Conservation (phyloP, 352 stramenopile species). For the Phytophthora quininea region DNA sequence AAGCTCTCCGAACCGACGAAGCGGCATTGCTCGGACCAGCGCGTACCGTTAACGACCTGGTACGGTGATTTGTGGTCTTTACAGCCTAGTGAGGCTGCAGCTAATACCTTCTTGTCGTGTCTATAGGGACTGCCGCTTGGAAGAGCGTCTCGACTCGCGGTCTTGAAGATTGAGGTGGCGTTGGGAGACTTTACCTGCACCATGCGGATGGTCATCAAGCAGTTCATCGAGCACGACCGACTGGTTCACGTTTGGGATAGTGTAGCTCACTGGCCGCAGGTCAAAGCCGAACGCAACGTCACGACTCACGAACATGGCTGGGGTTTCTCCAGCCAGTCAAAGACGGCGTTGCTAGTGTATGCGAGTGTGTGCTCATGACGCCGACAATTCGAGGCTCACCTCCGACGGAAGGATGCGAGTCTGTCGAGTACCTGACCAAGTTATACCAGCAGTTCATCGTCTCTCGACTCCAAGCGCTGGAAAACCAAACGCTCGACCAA, state of each 20-base stretch:
- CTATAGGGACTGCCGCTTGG: conserved; percentile 11
- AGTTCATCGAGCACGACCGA: conserved; percentile 20
- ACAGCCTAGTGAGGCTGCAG: neutral
- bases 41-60: neutral
- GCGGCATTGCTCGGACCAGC: neutral
- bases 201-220: conserved; percentile 20
- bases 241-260: conserved; percentile 27
- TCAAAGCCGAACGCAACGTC: neutral
- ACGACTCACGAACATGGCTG: conserved; percentile 24
- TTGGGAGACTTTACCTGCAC: conserved; percentile 13
- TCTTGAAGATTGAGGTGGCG: conserved; percentile 12
- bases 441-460: conserved; percentile 18
- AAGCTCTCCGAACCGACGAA: conserved; percentile 5
- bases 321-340: conserved; percentile 7
- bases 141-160: conserved; percentile 3
- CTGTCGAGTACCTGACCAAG: neutral
- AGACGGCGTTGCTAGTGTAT: conserved; percentile 5
- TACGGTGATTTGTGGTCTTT: neutral
- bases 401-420: neutral
- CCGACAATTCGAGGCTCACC: neutral
- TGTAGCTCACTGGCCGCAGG: conserved; percentile 12
- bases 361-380: conserved; percentile 22
- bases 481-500: conserved; percentile 17
- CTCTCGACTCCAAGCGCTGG: conserved; percentile 10
- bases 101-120: neutral